Base-by-base conservation (phyloP, 2,329 filamentous ascomycete species). In the Botryotinia globosa region DNA sequence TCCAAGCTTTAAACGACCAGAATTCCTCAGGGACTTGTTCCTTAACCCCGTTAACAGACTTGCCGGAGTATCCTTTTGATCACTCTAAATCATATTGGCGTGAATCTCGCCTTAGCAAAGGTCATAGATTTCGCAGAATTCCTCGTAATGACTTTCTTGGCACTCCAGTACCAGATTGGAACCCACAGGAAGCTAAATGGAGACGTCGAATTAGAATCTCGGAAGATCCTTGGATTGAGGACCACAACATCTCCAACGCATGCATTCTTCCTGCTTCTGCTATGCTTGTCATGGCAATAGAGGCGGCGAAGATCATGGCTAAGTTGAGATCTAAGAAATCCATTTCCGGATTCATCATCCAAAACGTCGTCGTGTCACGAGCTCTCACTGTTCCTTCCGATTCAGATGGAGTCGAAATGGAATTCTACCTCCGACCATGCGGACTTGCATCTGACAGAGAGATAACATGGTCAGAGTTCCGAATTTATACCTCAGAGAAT, bases 51-150 rank as follows among this genome's bases (percentile, higher is more conserved):
- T 29, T 88, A 4, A 75, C 80, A 0, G 82, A 87, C 73, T 77
- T 88, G 12, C 87, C 87, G 1, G 80, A 82, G 0, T 88, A 88
- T 73, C 81, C 84, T 1, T 89, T 85, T 85, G 85, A 88, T 45
- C 86, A 88, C 72, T 78, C 80, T 20, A 84, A 82, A 44, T 79
- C 76, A 0, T 87, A 86, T 76, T 88, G 87, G 86, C 81, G 84
- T 71, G 86, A 89, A 74, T 85, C 85, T 2, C 83, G 85, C 56
- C 77, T 85, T 3, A 85, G 84, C 25, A 77, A 79, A 20, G 81
- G 82, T 25, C 83, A 83, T 69, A 83, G 85, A 1, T 83, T 84
- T 72, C 81, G 85, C 29, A 79, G 82, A 44, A 81, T 82, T 69
- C 82, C 83, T 4, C 82, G 85, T 16, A 83, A 84, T 54, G 77